A percentile compares a stretch with the other conserved stretches of the same genome.
phyloP scores from a whole-genome alignment of 495 filamentous ascomycete species.

The Penicillium daleae region DNA sequence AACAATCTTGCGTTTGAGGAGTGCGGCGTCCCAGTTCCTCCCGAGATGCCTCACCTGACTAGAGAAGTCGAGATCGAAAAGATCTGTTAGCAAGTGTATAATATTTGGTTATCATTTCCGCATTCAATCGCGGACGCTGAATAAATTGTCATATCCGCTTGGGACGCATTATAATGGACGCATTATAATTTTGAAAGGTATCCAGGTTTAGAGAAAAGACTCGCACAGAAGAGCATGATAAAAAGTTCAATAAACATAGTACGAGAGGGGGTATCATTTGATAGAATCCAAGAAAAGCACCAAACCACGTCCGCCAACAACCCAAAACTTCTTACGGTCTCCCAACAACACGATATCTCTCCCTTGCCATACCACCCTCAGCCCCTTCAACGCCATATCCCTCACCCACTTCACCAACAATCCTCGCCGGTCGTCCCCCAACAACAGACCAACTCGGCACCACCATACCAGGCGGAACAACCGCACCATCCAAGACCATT shows the following conservation, averaged over 20 bases:
- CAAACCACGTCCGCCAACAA: slow-evolving; percentile 15
- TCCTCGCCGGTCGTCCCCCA: slow-evolving; percentile 75
- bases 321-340: slow-evolving; percentile 25
- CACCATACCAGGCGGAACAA: slow-evolving; percentile 86
- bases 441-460: slow-evolving; percentile 89
- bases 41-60: slow-evolving; percentile 48
- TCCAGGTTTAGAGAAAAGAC: background rate
- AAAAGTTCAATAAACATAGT: background rate
- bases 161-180: no score
- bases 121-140: background rate
- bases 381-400: slow-evolving; percentile 65
- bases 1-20: slow-evolving; percentile 77
- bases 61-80: slow-evolving; percentile 38
- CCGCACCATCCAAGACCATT: slow-evolving; percentile 77
- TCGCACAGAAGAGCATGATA: background rate
- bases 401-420: slow-evolving; percentile 85
- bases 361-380: slow-evolving; percentile 50
- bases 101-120: background rate
- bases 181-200: background rate
- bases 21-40: slow-evolving; percentile 45
- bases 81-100: slow-evolving; percentile 31
- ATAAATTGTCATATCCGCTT: background rate
- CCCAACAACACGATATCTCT: slow-evolving; percentile 51
- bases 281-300: slow-evolving; percentile 14
- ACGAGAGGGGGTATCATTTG: slow-evolving; percentile 31